Evolutionary conservation across 441 rosid species (phyloP), one percentile per base, ranked within the genome.

Genomic region (Flueggea neowawraea): DNA sequence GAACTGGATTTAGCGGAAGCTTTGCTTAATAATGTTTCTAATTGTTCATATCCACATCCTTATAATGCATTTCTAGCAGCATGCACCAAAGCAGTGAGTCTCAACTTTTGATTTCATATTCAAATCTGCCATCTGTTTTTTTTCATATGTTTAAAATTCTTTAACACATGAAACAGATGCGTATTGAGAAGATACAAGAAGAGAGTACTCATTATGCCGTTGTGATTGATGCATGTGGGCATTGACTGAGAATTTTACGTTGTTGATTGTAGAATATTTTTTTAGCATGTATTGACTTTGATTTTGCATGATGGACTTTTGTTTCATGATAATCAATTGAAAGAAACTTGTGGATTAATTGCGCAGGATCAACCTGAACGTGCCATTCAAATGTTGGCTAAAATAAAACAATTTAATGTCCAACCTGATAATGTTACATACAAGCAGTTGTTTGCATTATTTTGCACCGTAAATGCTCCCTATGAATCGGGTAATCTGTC

Each of bases 341-440:
- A 51, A 58, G 48, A 59, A 45, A 60, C 43, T 69, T 55, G n/a
- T 66, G 31, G 59, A 53, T 61, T 54, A 62, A 57, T 67, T 54
- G 58, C 76, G 71, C 91, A 91, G 97, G 82, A 84, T 75, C 84
- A 82, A 81, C 97, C 88, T 55, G 96, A 91, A 67, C 88, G 90
- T 57, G 97, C 91, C 54, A 51, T 86, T 78, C 73, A 66, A 65
- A 75, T 83, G 54, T 80, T 83, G 66, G 84, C 85, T 63, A 91
- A 81, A 82, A 90, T 95, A 95, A 88, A 79, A 78, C 72, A 78
- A 74, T 61, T 75, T 55, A 73, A 78, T 16, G 17, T 87, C 67
- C 77, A 71, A 54, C 88, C 90, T n/a, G 78, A 91, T 74, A 71
- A 79, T 73, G 65, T 60, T 70, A 95, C 98, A 0, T 95, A 84